phyloP scores from a whole-genome alignment of 164 flowering plant genomes.

The Vitis labrusca region DNA sequence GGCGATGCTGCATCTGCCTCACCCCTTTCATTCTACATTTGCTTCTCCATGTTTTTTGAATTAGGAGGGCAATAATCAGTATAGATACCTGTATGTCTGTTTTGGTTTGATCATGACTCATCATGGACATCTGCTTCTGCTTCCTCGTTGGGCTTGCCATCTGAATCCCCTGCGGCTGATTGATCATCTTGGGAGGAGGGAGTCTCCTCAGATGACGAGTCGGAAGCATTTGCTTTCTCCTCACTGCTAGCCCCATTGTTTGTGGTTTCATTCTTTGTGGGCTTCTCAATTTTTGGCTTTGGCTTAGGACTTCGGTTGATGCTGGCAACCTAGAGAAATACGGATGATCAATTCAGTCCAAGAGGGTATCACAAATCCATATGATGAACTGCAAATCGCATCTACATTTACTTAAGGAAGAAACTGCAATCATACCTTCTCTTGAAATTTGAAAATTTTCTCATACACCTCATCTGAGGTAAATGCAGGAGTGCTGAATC shows the following conservation, averaged over 20 bases:
- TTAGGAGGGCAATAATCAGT: no score
- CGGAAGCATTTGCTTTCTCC: conserved; percentile 22
- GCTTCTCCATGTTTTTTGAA: no score
- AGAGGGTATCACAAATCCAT: background rate
- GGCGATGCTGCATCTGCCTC: no score
- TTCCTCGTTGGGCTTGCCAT: conserved; percentile 15
- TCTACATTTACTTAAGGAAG: no score
- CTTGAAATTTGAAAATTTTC: conserved; percentile 60
- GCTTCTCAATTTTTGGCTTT: conserved; percentile 87
- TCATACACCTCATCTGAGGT: conserved; percentile 77
- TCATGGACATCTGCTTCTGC: conserved; percentile 33
- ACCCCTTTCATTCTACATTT: no score
- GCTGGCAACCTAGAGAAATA: conserved; percentile 54
- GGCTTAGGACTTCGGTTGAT: conserved; percentile 87
- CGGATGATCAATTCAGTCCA: background rate
- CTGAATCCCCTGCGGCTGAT: conserved; percentile 22
- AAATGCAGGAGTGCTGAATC: conserved; percentile 53
- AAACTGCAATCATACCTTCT: conserved; percentile 50
- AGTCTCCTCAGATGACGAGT: conserved; percentile 27
- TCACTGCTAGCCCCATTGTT: conserved; percentile 23
- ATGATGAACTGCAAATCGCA: conserved; percentile 1
- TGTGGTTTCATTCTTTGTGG: conserved; percentile 59
- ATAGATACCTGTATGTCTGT: no score
- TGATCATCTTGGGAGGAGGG: conserved; percentile 20
- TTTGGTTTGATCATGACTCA: conserved; percentile 38